These are phyloP conservation scores for Cordyceps tenuipes DNA, from an alignment of 2,329 filamentous ascomycete species.

Conservation along the genomic window DNA sequence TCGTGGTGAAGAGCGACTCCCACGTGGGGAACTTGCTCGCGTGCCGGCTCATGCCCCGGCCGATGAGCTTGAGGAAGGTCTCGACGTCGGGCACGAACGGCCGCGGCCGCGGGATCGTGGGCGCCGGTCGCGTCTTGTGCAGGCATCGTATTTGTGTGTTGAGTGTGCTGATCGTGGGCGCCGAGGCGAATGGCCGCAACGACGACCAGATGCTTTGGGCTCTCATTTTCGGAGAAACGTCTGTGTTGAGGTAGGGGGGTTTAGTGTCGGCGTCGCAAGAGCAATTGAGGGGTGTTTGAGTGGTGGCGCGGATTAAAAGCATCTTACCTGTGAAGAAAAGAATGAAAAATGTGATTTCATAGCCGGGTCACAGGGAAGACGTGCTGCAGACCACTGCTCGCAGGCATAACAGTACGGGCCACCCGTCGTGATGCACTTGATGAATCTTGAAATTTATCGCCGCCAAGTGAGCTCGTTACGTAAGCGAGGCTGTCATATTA, in stretches of 20 bases:
- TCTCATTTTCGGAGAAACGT: slow-evolving; percentile 20
- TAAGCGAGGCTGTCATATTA: slow-evolving; percentile 11
- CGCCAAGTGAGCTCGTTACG: slow-evolving; percentile 1
- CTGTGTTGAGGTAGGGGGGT: neutral
- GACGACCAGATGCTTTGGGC: slow-evolving; percentile 24
- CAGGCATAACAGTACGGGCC: neutral
- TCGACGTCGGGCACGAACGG: slow-evolving; percentile 77
- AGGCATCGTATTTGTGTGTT: slow-evolving; percentile 32
- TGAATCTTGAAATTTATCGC: slow-evolving; percentile 13
- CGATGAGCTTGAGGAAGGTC: slow-evolving; percentile 87
- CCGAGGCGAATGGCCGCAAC: slow-evolving; percentile 25
- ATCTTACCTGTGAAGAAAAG: neutral
- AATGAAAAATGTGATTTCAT: neutral
- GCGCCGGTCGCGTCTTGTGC: slow-evolving; percentile 32
- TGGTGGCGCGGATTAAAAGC: neutral
- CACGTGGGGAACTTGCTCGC: slow-evolving; percentile 81
- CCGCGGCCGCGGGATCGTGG: slow-evolving; percentile 57
- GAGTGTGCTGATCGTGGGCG: slow-evolving; percentile 17
- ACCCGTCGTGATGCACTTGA: neutral
- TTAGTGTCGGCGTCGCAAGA: neutral
- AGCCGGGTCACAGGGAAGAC: neutral
- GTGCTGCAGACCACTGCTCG: neutral
- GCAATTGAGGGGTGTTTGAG: neutral
- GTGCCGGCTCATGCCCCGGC: slow-evolving; percentile 75
- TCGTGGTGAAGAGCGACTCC: slow-evolving; percentile 80